Percentiles rank a stretch among this genome's conserved stretches.
phyloP scores from a whole-genome alignment of 2,329 filamentous ascomycete species.

The Clarireedia sp. region DNA sequence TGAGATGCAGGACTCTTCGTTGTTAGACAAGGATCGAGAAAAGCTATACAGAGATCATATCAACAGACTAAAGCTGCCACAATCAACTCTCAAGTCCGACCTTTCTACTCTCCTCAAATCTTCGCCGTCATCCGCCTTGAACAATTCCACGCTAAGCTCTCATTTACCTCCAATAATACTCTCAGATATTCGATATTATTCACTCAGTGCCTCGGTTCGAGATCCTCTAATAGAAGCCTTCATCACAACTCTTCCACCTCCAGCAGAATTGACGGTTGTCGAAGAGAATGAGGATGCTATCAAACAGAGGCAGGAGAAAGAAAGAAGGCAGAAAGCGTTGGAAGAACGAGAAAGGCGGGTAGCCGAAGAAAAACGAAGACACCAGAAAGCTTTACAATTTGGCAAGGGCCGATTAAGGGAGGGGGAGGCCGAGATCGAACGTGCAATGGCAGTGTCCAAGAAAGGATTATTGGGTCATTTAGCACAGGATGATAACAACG shows the following conservation, averaged over 20 bases:
- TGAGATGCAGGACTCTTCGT: slow-evolving; percentile 66
- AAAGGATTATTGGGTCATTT: slow-evolving; percentile 58
- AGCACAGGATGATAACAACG: slow-evolving; percentile 18
- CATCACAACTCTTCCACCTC: slow-evolving; percentile 54
- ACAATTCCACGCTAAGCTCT: slow-evolving; percentile 48
- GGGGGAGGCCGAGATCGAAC: slow-evolving; percentile 59
- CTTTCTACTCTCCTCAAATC: slow-evolving; percentile 56
- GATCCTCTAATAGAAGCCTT: slow-evolving; percentile 60
- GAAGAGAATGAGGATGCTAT: slow-evolving; percentile 45
- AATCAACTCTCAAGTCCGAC: slow-evolving; percentile 60
- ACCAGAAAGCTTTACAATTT: slow-evolving; percentile 50
- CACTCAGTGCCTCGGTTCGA: slow-evolving; percentile 51
- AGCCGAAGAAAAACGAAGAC: slow-evolving; percentile 53
- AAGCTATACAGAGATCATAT: slow-evolving; percentile 73
- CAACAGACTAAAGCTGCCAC: slow-evolving; percentile 56
- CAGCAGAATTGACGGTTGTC: slow-evolving; percentile 40
- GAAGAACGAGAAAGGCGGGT: slow-evolving; percentile 55
- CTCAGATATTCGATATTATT: slow-evolving; percentile 62
- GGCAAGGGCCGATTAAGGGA: slow-evolving; percentile 56
- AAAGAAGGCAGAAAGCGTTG: slow-evolving; percentile 57
- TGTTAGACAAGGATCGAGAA: slow-evolving; percentile 71
- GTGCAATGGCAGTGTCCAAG: slow-evolving; percentile 61
- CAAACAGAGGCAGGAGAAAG: slow-evolving; percentile 43
- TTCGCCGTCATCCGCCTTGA: slow-evolving; percentile 49
- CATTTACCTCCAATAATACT: slow-evolving; percentile 55